Conservation (phyloP, 768 basidiomycete species). For the Podaxis sp. region DNA sequence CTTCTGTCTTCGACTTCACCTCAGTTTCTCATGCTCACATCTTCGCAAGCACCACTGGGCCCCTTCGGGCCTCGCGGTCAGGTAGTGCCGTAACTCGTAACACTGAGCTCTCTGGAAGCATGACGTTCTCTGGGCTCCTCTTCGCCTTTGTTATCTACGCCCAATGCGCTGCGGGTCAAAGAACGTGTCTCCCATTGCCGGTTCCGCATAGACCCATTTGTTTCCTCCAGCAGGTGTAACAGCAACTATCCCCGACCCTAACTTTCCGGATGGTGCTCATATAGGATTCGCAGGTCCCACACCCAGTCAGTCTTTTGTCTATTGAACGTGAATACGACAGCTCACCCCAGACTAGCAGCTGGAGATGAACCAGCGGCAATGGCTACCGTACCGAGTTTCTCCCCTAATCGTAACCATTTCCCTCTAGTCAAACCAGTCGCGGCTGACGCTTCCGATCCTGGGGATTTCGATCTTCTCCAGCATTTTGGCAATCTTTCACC, state of each 20-base stretch:
- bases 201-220: conserved; percentile 33
- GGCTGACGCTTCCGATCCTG: conserved; percentile 21
- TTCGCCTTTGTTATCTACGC: not conserved
- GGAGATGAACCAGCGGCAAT: conserved; percentile 38
- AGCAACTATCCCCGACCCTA: conserved; percentile 28
- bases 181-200: conserved; percentile 36
- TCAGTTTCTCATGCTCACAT: not conserved
- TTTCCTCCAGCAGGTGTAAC: conserved; percentile 39
- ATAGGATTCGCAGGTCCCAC: conserved; percentile 47
- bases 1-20: not conserved
- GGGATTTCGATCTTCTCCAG: conserved; percentile 39
- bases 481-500: conserved; percentile 47
- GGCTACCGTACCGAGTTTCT: conserved; percentile 35
- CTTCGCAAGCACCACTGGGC: not conserved
- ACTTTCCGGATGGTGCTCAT: conserved; percentile 37
- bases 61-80: not conserved
- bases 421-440: conserved; percentile 38
- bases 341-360: conserved; percentile 20
- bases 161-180: conserved; percentile 8
- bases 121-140: not conserved
- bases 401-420: conserved; percentile 31
- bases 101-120: not conserved
- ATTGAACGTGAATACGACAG: not conserved
- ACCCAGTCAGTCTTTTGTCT: conserved; percentile 30
- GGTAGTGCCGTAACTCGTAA: not conserved